phyloP scores from a whole-genome alignment of 306 rosid species.

The Purshia tridentata region DNA sequence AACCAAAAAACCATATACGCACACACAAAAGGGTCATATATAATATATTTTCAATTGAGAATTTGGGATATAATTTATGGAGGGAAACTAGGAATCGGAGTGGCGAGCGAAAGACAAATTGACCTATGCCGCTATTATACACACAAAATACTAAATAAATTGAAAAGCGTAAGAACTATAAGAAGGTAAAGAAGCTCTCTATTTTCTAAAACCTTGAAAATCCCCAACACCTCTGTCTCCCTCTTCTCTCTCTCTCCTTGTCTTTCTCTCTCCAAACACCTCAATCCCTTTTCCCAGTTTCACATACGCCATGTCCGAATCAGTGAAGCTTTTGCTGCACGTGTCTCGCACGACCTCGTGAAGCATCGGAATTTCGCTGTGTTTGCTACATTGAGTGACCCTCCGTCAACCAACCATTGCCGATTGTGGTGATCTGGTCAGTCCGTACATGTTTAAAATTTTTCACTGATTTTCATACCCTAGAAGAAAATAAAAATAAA shows the following conservation, averaged over 20 bases:
- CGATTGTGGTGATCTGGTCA: conserved; percentile 42
- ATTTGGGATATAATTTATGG: conserved; percentile 30
- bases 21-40: too few species aligned
- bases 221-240: conserved; percentile 3
- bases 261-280: conserved; percentile 6
- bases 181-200: not conserved
- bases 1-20: too few species aligned
- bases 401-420: conserved; percentile 3
- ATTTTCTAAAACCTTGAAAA: conserved; percentile 7
- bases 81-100: conserved; percentile 24
- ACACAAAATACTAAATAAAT: too few species aligned
- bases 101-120: too few species aligned
- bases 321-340: conserved; percentile 14
- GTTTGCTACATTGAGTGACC: conserved; percentile 59
- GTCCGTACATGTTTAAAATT: not conserved
- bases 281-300: conserved; percentile 1
- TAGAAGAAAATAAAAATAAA: not conserved
- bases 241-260: not conserved
- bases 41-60: conserved; percentile 6
- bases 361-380: conserved; percentile 28
- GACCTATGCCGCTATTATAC: too few species aligned
- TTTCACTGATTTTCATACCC: not conserved
- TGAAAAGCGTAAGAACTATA: too few species aligned
- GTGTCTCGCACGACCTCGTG: conserved; percentile 13
- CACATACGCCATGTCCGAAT: conserved; percentile 22